Evolutionary conservation across 345 rosid genomes (phyloP).

Genomic region (Eucalyptus globulus): DNA sequence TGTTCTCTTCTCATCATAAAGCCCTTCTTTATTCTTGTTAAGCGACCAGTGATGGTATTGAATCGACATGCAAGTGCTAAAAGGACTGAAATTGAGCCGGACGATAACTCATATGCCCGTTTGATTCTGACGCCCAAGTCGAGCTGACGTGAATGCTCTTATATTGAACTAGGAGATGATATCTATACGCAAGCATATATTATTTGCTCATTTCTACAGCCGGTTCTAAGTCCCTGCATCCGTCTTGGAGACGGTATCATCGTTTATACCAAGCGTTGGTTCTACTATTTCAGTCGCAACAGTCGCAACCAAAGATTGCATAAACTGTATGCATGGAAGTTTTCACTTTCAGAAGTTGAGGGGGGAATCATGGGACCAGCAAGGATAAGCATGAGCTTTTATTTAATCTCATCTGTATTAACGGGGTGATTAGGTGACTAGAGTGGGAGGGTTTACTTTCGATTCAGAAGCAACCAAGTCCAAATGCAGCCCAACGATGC

Average conservation of each 20-base stretch:
- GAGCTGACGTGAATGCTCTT: not conserved
- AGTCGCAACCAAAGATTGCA: not conserved
- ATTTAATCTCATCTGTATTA: not conserved
- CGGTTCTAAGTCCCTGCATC: not conserved
- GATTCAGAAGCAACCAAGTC: not conserved
- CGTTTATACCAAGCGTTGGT: not conserved
- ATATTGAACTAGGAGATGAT: not conserved
- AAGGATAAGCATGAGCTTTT: not conserved
- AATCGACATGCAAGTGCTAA: not conserved
- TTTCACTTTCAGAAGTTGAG: not conserved
- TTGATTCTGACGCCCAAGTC: not conserved
- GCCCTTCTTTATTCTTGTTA: not conserved
- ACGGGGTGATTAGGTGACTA: not conserved
- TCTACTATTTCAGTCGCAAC: not conserved
- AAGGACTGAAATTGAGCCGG: not conserved
- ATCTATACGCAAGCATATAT: not conserved
- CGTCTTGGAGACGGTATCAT: not conserved
- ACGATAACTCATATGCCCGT: not conserved
- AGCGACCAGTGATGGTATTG: not conserved
- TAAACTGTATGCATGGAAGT: too few species aligned
- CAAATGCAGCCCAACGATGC: not conserved
- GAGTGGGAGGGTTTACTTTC: not conserved
- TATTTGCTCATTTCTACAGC: not conserved
- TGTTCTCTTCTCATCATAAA: not conserved
- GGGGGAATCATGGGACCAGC: not conserved